A percentile compares a stretch with the other conserved stretches of the same genome.
Conservation (phyloP, 2,329 filamentous ascomycete species). For the Fusarium palustre region DNA sequence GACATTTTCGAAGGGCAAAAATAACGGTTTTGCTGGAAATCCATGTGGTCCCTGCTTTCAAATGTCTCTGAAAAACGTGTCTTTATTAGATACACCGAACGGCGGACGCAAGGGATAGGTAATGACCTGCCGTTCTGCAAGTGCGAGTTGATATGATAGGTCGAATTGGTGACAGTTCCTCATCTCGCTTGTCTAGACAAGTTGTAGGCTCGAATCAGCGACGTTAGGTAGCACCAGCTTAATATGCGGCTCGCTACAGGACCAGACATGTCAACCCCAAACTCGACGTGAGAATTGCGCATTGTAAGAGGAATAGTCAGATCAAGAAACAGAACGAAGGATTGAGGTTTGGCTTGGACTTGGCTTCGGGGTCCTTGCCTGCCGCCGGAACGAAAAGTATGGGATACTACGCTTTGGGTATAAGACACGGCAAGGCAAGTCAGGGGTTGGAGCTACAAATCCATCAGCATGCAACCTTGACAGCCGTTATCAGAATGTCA, state of each 20-base stretch:
- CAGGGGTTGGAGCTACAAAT: slow-evolving; percentile 27
- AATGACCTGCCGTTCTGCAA: neutral
- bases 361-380: slow-evolving; percentile 12
- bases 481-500: slow-evolving; percentile 30
- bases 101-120: slow-evolving; percentile 17
- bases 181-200: slow-evolving; percentile 23
- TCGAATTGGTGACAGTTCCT: slow-evolving; percentile 9
- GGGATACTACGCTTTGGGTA: slow-evolving; percentile 28
- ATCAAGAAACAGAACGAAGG: neutral
- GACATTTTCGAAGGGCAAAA: neutral
- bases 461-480: slow-evolving; percentile 22
- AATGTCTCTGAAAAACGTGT: slow-evolving; percentile 41
- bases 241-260: slow-evolving; percentile 21
- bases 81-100: slow-evolving; percentile 14
- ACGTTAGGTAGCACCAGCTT: slow-evolving; percentile 18
- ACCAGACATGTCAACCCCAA: slow-evolving; percentile 11
- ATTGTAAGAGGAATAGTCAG: slow-evolving; percentile 6
- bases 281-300: slow-evolving; percentile 12
- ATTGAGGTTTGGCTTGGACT: neutral
- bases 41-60: slow-evolving; percentile 28
- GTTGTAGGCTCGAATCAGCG: slow-evolving; percentile 7
- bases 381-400: slow-evolving; percentile 30
- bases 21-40: slow-evolving; percentile 16
- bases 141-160: slow-evolving; percentile 9
- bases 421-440: slow-evolving; percentile 25